phyloP scores from a whole-genome alignment of 768 basidiomycete species.

The Tylopilus subfusipes region DNA sequence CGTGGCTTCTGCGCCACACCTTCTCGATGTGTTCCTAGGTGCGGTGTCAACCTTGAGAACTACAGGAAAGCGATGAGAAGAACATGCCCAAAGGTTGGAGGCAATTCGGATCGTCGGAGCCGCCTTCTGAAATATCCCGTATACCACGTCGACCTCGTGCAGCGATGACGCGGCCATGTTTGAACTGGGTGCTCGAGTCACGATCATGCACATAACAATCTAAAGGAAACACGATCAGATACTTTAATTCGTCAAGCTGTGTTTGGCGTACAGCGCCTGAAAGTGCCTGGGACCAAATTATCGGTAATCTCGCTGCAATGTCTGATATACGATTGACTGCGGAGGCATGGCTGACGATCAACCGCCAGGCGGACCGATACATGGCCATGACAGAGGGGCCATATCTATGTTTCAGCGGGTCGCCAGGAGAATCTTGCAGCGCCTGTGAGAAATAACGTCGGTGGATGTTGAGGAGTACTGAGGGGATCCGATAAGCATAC shows the following conservation, averaged over 20 bases:
- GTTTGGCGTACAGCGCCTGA: constrained; percentile 54
- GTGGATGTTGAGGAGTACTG: constrained; percentile 63
- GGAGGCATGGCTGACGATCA: constrained; percentile 49
- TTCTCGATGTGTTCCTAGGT: constrained; percentile 39
- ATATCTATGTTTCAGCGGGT: constrained; percentile 59
- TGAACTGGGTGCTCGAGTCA: constrained; percentile 47
- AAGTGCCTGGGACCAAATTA: constrained; percentile 65
- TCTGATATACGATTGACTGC: constrained; percentile 40
- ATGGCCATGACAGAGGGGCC: constrained; percentile 68
- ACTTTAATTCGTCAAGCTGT: neutral
- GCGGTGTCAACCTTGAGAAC: neutral
- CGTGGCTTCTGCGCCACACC: constrained; percentile 44
- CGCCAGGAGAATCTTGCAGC: constrained; percentile 53
- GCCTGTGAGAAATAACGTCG: constrained; percentile 67
- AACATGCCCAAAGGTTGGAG: constrained; percentile 41
- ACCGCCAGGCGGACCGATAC: constrained; percentile 68
- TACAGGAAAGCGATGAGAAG: neutral
- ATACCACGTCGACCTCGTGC: constrained; percentile 44
- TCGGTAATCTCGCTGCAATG: constrained; percentile 42
- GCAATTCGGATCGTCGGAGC: constrained; percentile 44
- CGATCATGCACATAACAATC: constrained; percentile 59
- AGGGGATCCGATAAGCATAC: neutral
- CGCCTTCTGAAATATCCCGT: constrained; percentile 46
- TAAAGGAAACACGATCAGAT: constrained; percentile 23
- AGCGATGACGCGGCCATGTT: constrained; percentile 46